Evolutionary conservation across 192 early-diverging fungal genomes (phyloP), one percentile per base, ranked within the genome.

Genomic region (Pilobolus umbonatus): DNA sequence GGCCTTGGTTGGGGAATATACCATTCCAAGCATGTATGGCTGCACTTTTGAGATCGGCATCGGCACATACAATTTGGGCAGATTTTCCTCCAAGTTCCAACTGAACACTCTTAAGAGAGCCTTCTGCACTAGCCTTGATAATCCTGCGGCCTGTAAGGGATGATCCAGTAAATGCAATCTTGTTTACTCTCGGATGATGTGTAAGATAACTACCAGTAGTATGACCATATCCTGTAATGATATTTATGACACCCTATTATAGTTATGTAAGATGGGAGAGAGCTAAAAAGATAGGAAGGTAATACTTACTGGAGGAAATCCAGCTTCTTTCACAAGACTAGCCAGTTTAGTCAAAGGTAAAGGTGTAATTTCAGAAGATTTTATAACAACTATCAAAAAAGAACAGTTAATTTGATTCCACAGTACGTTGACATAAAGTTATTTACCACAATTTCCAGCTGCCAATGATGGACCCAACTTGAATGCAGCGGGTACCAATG

Each of bases 41-140:
- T 4, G 88, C 86, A 52, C 85, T 64, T 19, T 90, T 83, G 10
- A 90, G 57, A 66, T 91, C 75, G 28, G 83, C 80, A 76, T 93
- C 90, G 24, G 63, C 81, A 67, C 90, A 90, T 26, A 93, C 76
- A 25, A 89, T 75, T 61, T 80, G 78, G 11, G 91, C 87, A 42
- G 87, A 89, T 71, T 95, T 95, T 38, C 93, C 93, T 38, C 87
- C 92, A 0, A 95, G 81, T 77, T 95, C 93, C 19, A 95, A 68
- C 0, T 82, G 84, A 17, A 91, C 75, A 28, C 85, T 82, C 74
- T 93, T 93, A 58, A 86, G 74, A 26, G 80, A 78, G 55, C 72
- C 73, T 28, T 73, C 77, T 3, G 87, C 81, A 36, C 85, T 69
- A 29, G 74, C 64, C 17, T 71, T 65, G 67, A 83, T 78, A 46